Base-by-base conservation (phyloP, 2,329 filamentous ascomycete genomes). In the Aureobasidium sp. region DNA sequence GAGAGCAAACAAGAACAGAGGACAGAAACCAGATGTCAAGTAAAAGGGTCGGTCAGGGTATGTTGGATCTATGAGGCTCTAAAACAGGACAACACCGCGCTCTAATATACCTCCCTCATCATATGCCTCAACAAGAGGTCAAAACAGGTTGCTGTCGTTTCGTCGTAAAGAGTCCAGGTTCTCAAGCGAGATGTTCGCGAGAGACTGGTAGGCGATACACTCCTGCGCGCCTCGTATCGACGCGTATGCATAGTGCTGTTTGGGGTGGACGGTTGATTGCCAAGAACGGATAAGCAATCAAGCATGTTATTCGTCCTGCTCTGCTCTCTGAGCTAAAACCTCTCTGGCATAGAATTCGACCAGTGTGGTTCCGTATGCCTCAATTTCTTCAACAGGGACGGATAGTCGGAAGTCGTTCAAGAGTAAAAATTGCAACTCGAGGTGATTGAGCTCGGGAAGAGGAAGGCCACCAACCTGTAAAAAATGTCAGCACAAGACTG, bases 281-380 rank as follows among this genome's bases (percentile, higher is more conserved):
- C 45, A n/a, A 27, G 11, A 25, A 7, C 9, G 31, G 29, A 59
- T 31, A 39, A 48, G 42, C 88, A 17, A 59, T 11, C 17, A 51
- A 34, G 36, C 45, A 31, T 39, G 17, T 22, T n/a, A 36, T 15
- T 51, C 45, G 31, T 17, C 57, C 34, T 60, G 45, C 17, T 62
- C 66, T n/a, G 69, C 69, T 52, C 83, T 78, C 69, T 88, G 86
- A 29, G 84, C 80, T 29, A 96, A 84, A 17, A 97, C 87, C 73
- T 99, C 94, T 60, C 93, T 83, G 0, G 91, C 93, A 71, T 97
- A 99, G 71, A 97, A 99, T 71, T 97, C 93, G 17, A 99, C 94
- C 14, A 99, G 81, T 93, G 97, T 97, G 0, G 94, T 99, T 5
- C 91, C 94, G 70, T 99, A 99, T 0, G 91, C 91, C 75, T 99